Evolutionary conservation across 352 stramenopile genomes (phyloP), one percentile per base, ranked within the genome.

Genomic region (Globisporangium nodosum): DNA sequence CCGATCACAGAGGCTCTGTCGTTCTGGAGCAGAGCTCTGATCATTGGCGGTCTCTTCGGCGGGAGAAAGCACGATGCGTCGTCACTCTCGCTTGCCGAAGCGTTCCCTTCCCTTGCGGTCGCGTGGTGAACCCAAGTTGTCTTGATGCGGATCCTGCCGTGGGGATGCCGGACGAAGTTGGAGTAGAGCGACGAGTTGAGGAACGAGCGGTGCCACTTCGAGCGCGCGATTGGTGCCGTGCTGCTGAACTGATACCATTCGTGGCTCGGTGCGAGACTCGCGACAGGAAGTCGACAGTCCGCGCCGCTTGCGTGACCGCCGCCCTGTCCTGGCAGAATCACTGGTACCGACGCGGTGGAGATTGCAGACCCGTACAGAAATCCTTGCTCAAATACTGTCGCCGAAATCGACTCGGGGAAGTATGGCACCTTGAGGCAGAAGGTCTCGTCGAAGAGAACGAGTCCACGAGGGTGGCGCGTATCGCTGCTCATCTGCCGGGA

Each of bases 171-270:
- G 52, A 66, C 66, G 24, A 61, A 58, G n/a, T 68, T 73, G 2
- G 63, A 53, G 39, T 86, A 82, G 7, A 69, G 33, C 33, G 74
- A 59, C n/a, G 73, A 70, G 49, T 88, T 78, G 45, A 79, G 66
- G 46, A 91, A 88, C 7, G 81, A 85, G 0, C 50, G 54, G 54
- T 88, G 79, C 81, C 81, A 92, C 1, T 56, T 51, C 4, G 51
- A 39, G 0, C 77, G 70, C 7, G 69, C 33, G 15, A 92, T 87
- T 2, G 60, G 24, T 12, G 45, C 49, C 9, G 70, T 70, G 57
- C 66, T 76, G 56, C 78, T 87, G 57, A 92, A 92, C 50, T 91
- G 78, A 54, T 92, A 92, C 81, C 81, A 87, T 58, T 91, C 83
- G 51, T 65, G 27, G 37, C 70, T 81, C 1, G 77, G 60, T 18